A percentile compares a stretch with the other conserved stretches of the same genome.
These are phyloP conservation scores for Tilletia caries DNA, from an alignment of 1,284 basidiomycete species.

Conservation along the genomic window DNA sequence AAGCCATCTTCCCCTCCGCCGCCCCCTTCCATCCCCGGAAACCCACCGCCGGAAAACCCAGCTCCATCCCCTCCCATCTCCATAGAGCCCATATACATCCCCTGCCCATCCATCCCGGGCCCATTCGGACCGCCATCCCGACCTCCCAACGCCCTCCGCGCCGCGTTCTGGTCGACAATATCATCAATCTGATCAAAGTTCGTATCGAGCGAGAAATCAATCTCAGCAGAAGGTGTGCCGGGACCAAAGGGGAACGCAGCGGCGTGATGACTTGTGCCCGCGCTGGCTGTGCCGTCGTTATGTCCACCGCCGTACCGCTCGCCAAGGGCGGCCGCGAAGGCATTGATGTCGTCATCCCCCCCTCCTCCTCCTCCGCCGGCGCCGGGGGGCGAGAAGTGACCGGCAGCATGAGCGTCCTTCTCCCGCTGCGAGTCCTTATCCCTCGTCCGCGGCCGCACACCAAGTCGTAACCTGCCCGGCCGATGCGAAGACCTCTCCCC, in stretches of 20 bases:
- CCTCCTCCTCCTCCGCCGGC: not conserved
- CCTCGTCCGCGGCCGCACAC: conserved; percentile 17
- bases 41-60: not conserved
- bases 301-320: not conserved
- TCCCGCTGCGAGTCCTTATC: conserved; percentile 18
- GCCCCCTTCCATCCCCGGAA: not conserved
- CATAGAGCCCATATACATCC: not conserved
- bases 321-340: conserved; percentile 4
- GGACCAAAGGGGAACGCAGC: conserved; percentile 7
- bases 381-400: not conserved
- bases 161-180: conserved; percentile 63
- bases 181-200: conserved; percentile 79
- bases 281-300: not conserved
- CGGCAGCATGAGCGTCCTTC: not conserved
- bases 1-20: not conserved
- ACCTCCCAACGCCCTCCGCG: conserved; percentile 37
- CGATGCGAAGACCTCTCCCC: too few species aligned
- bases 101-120: too few species aligned
- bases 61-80: not conserved
- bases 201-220: conserved; percentile 64
- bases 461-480: conserved; percentile 12
- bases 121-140: too few species aligned
- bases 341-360: conserved; percentile 10
- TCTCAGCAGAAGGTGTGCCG: conserved; percentile 12
- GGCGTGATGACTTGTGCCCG: not conserved